These are phyloP conservation scores for Cryptococcus sp. DNA, from an alignment of 1,284 basidiomycete species.

Conservation along the genomic window DNA sequence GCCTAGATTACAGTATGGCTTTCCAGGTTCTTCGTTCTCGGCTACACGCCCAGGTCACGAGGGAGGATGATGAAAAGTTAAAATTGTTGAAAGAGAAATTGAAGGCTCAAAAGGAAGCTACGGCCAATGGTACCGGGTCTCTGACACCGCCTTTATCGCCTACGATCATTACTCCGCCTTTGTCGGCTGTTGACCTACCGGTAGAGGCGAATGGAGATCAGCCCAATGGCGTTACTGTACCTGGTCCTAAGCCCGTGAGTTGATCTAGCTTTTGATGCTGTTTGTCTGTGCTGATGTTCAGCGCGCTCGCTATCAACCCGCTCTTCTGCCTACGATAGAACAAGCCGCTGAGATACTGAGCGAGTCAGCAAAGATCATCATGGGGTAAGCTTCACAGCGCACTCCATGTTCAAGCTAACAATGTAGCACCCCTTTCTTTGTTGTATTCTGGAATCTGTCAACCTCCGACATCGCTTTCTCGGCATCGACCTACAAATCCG, in stretches of 20 bases:
- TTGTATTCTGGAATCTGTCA: conserved; percentile 91
- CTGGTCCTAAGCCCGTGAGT: conserved; percentile 10
- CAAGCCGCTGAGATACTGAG: conserved; percentile 26
- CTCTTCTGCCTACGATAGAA: conserved; percentile 27
- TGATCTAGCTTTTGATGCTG: not conserved
- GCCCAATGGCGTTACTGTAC: conserved; percentile 1
- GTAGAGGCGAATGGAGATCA: conserved; percentile 50
- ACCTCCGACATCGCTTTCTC: conserved; percentile 78
- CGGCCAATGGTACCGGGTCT: conserved; percentile 1
- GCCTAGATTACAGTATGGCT: conserved; percentile 73
- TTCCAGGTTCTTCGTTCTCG: conserved; percentile 89
- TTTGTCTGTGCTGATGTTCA: not conserved
- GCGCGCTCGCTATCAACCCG: conserved; percentile 29
- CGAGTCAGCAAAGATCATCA: conserved; percentile 20
- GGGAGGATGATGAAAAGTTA: conserved; percentile 19
- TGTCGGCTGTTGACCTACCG: conserved; percentile 35
- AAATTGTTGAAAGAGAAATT: conserved; percentile 66
- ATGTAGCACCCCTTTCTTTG: conserved; percentile 75
- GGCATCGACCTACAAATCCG: conserved; percentile 46
- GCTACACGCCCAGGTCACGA: conserved; percentile 55
- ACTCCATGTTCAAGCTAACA: conserved; percentile 3
- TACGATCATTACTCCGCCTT: conserved; percentile 45
- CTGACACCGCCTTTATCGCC: conserved; percentile 2
- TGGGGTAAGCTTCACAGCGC: conserved; percentile 12
- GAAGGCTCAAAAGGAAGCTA: conserved; percentile 53